These are phyloP conservation scores for Paramyrothecium roridum DNA, from an alignment of 2,329 filamentous ascomycete genomes.

Conservation along the genomic window DNA sequence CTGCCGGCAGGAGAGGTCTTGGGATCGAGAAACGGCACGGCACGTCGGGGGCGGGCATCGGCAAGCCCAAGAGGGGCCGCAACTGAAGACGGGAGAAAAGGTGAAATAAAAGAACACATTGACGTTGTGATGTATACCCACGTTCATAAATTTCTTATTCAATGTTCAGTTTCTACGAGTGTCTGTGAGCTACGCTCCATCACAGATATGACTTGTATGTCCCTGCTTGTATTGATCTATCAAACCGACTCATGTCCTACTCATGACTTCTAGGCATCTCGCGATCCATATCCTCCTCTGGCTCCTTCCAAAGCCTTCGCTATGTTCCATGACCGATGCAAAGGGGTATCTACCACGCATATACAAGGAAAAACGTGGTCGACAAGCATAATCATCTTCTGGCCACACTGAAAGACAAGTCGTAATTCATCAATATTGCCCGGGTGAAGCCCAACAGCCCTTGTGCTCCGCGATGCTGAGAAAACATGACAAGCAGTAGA, in stretches of 20 bases:
- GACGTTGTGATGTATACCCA: slow-evolving; percentile 3
- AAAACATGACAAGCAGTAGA: no score
- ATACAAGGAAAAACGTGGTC: not conserved
- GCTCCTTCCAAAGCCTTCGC: no score
- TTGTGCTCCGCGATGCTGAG: no score
- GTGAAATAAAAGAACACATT: not conserved
- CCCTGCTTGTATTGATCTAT: no score
- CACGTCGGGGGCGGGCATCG: slow-evolving; percentile 33
- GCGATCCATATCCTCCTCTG: no score
- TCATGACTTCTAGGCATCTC: no score
- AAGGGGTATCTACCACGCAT: not conserved
- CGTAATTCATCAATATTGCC: not conserved
- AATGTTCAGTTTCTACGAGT: not conserved
- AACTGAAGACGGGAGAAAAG: slow-evolving; percentile 15
- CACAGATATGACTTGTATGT: no score
- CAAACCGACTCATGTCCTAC: no score
- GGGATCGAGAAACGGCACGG: slow-evolving; percentile 48
- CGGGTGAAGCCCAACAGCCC: no score
- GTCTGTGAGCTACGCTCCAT: not conserved
- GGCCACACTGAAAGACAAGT: not conserved
- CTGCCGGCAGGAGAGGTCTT: slow-evolving; percentile 44
- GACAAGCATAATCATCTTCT: not conserved
- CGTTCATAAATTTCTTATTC: not conserved
- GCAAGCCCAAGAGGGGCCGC: slow-evolving; percentile 34
- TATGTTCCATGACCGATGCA: not conserved